Evolutionary conservation across 2,329 filamentous ascomycete genomes (phyloP).

Genomic region (Aspergillus ochraceus): DNA sequence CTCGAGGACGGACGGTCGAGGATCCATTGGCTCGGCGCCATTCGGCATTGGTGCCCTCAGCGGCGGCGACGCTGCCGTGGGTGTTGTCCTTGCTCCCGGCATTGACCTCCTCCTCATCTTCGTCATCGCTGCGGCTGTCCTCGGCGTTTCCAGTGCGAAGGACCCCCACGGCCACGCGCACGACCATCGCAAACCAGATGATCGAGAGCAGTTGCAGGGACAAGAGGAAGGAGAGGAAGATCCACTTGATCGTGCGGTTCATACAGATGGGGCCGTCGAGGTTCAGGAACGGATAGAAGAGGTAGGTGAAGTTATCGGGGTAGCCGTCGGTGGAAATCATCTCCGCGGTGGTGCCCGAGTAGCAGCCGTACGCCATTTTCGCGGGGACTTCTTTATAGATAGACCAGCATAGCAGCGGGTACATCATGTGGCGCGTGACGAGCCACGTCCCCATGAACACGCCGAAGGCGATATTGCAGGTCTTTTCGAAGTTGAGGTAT

Average conservation of each 20-base stretch:
- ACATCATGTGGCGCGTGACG: conserved; percentile 76
- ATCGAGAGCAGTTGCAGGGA: conserved; percentile 77
- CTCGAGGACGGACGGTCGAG: conserved; percentile 33
- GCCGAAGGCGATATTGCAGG: conserved; percentile 82
- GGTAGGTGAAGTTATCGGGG: conserved; percentile 55
- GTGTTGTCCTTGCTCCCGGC: conserved; percentile 23
- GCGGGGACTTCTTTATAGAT: conserved; percentile 66
- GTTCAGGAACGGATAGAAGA: conserved; percentile 72
- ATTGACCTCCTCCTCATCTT: conserved; percentile 64
- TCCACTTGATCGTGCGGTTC: conserved; percentile 70
- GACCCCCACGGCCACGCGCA: conserved; percentile 78
- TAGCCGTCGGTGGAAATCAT: conserved; percentile 35
- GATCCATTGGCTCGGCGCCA: conserved; percentile 38
- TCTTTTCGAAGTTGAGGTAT: conserved; percentile 72
- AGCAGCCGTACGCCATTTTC: conserved; percentile 70
- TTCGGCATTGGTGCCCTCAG: conserved; percentile 29
- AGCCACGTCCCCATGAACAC: conserved; percentile 87
- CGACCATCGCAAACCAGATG: conserved; percentile 87
- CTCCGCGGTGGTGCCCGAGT: conserved; percentile 51
- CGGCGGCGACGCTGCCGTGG: conserved; percentile 20
- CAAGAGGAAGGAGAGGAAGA: conserved; percentile 75
- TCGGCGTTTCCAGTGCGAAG: conserved; percentile 74
- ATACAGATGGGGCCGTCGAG: conserved; percentile 76
- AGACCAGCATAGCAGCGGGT: conserved; percentile 78
- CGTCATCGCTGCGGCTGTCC: conserved; percentile 84